Conservation (phyloP, 169 alveolate species). For the Cystoisospora suis region DNA sequence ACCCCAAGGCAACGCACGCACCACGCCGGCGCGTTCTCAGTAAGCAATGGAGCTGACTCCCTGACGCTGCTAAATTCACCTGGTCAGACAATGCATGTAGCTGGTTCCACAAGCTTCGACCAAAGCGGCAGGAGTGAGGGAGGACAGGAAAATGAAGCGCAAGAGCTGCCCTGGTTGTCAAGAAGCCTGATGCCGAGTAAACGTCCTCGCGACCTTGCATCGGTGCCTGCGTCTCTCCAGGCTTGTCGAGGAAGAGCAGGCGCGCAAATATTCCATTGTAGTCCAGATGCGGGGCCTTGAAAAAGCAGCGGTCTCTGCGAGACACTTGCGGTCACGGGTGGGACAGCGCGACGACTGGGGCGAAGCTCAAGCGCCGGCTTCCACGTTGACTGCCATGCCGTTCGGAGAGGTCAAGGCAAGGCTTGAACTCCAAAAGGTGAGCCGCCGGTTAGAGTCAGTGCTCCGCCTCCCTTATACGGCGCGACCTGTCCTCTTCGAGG, state of each 20-base stretch:
- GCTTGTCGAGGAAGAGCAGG: neutral
- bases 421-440: neutral
- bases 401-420: slow-evolving; percentile 12
- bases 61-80: no score
- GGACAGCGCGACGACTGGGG: neutral
- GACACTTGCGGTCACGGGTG: neutral
- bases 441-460: neutral
- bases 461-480: no score
- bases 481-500: no score
- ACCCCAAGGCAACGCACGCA: no score
- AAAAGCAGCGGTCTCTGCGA: neutral
- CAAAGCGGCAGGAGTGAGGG: no score
- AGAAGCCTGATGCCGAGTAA: no score
- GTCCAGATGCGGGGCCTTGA: neutral
- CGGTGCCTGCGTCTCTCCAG: neutral
- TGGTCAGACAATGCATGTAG: no score
- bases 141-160: no score
- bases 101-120: no score
- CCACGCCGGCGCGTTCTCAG: no score
- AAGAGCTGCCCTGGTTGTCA: no score
- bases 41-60: no score
- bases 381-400: slow-evolving; percentile 3
- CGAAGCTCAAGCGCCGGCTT: neutral
- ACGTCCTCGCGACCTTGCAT: neutral
- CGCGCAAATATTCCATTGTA: neutral